Base-by-base conservation (phyloP, 2,329 filamentous ascomycete species). In the Penicillium sp. region DNA sequence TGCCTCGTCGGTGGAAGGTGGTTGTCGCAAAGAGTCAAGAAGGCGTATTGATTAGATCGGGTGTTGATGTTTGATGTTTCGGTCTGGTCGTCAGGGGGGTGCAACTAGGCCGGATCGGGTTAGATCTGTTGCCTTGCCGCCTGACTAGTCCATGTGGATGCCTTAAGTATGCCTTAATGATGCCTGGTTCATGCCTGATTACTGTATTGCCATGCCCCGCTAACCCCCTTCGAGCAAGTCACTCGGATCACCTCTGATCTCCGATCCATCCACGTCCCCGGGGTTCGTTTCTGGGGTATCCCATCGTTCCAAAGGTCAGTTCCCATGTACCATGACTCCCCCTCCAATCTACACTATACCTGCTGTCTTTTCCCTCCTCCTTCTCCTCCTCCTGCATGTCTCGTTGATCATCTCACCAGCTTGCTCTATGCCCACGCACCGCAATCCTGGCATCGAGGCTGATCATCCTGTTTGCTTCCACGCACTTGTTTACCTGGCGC, bases 381-480 rank as follows among this genome's bases (percentile, higher is more conserved):
- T 11, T 13, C 34, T 21, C 29, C 23, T 36, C 34, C 24, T 23
- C 34, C 23, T 29, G 6, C 11, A 26, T 34, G 4, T 29, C 13
- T 21, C 19, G 21, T 24, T 23, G 7, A 24, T 23, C 13, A 16
- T 13, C 21, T 18, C 9, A 21, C 5, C 37, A n/a, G 9, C 36
- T 43, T 40, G 43, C 49, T 75, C 49, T 75, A 74, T 72, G 65
- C 61, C 72, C 72, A 75, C 71, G 72, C 72, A 75, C 72, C 54
- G 58, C 57, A 52, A 54, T 51, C 56, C 49, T 54, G 51, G 52
- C 54, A 58, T 66, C 56, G 54, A 47, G 42, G 52, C 42, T 50
- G 56, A 61, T 60, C 59, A 47, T 52, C 51, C 49, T 51, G 44
- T 59, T 69, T 75, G 68, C 72, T 75, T 67, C 72, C 72, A 75